Evolutionary conservation across 208 protist species (phyloP).

Genomic region (Novymonas esmeraldas): DNA sequence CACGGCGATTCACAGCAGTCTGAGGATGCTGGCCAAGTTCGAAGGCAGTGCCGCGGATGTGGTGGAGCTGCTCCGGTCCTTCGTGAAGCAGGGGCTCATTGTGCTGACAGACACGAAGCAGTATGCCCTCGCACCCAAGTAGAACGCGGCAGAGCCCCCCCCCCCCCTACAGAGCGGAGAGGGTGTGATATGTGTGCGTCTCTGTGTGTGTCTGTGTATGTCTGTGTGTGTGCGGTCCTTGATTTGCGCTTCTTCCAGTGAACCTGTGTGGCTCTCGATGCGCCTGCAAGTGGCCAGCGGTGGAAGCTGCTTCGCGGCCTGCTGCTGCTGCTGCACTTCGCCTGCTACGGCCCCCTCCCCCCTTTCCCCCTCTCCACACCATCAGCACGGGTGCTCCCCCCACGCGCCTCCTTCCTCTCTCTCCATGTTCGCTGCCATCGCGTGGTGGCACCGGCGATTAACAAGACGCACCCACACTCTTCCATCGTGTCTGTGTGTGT

Average conservation of each 20-base stretch:
- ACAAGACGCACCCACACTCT: no score
- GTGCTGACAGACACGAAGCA: slow-evolving; percentile 59
- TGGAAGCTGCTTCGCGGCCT: no score
- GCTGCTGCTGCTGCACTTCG: background rate
- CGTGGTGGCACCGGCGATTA: no score
- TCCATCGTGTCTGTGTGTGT: no score
- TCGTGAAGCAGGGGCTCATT: slow-evolving; percentile 58
- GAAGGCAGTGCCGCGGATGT: slow-evolving; percentile 56
- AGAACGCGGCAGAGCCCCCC: background rate
- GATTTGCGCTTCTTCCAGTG: no score
- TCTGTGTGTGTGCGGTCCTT: no score
- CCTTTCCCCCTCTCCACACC: no score
- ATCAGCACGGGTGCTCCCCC: background rate
- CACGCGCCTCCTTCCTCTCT: background rate
- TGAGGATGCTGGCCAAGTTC: slow-evolving; percentile 83
- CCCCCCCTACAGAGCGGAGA: no score
- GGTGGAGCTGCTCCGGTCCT: slow-evolving; percentile 65
- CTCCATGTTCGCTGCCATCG: background rate
- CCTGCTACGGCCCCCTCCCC: background rate
- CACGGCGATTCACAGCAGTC: slow-evolving; percentile 81
- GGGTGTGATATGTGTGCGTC: no score
- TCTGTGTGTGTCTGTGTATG: background rate
- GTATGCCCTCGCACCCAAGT: slow-evolving; percentile 54
- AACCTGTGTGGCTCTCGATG: no score
- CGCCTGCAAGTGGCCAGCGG: no score